Evolutionary conservation across 148 eudicot species (phyloP), one percentile per base, ranked within the genome.

Genomic region (Rhododendron kiyosumense): DNA sequence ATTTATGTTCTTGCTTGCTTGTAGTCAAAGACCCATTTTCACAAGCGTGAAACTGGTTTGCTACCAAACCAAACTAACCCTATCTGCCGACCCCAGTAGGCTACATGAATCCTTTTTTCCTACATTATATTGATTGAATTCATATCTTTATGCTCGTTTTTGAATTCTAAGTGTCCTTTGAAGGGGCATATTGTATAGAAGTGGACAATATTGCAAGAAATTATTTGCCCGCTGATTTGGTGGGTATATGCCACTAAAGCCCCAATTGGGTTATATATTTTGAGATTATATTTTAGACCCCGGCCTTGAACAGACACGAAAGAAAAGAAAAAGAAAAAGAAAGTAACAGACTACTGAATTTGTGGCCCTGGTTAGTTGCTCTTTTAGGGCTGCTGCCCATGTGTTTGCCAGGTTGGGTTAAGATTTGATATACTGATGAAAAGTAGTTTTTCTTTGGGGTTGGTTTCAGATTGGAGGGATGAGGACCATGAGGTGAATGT

Each of bases 401-500:
- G 34, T 79, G 59, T 28, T 78, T 46, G 59, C 57, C 81, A 46
- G 38, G 18, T 20, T 81, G 5, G 30, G 32, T 36, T 30, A 52
- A 15, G 54, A 28, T 30, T 48, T 36, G 1, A 46, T 36, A 20
- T 81, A 81, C 59, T 81, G 52, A 73, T 86, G 48, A 67, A 14
- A 36, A 65, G 4, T 51, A 7, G 63, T 57, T 78, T 85, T 30
- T 48, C 48, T 26, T 28, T 74, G 63, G 54, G 77, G 30, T 3
- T 85, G 88, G 43, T 71, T 85, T 78, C 84, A 90, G 92, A 90
- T 87, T 73, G 48, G 69, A 79, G 38, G 59, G 89, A 86, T 36
- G 86, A 59, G 65, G 65, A 59, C n/a, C 26, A 22, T 20, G 65
- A 77, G 81, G 51, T 85, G 54, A 82, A 67, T 30, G 83, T 14